These are phyloP conservation scores for Raddia distichophylla DNA, from an alignment of 176 grass and related monocot genomes.

Conservation along the genomic window DNA sequence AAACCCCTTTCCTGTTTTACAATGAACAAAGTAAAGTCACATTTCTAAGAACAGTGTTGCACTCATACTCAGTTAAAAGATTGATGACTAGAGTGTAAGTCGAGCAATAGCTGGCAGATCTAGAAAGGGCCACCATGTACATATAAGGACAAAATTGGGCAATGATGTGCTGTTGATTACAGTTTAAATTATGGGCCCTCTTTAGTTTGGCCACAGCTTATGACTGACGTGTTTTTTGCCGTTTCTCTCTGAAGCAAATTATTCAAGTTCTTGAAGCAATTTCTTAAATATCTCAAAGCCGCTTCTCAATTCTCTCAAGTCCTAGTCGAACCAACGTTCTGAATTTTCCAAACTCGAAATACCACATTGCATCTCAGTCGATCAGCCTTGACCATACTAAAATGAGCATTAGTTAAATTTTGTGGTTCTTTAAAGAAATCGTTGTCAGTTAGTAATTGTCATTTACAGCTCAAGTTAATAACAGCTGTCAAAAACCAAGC, in stretches of 20 bases:
- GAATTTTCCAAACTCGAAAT: too few species aligned
- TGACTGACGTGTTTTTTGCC: too few species aligned
- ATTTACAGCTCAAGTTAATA: not conserved
- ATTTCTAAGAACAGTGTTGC: constrained; percentile 26
- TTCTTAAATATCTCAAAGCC: too few species aligned
- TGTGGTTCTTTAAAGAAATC: too few species aligned
- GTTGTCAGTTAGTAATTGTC: not conserved
- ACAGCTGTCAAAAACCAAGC: not conserved
- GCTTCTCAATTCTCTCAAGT: too few species aligned
- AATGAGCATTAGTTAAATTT: too few species aligned
- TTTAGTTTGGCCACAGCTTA: not conserved
- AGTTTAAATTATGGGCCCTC: not conserved
- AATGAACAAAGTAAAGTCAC: constrained; percentile 38
- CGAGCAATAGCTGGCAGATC: not conserved
- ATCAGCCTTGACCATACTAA: too few species aligned
- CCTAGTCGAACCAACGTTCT: too few species aligned
- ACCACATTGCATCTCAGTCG: too few species aligned
- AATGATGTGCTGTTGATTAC: not conserved
- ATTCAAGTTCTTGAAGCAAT: too few species aligned
- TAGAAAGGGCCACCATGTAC: not conserved
- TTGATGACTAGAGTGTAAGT: constrained; percentile 12
- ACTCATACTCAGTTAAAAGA: not conserved
- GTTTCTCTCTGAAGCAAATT: too few species aligned
- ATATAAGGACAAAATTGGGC: not conserved
- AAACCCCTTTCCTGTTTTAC: constrained; percentile 81